Evolutionary conservation across 495 filamentous ascomycete genomes (phyloP).

Genomic region (Margaritispora aquatica): DNA sequence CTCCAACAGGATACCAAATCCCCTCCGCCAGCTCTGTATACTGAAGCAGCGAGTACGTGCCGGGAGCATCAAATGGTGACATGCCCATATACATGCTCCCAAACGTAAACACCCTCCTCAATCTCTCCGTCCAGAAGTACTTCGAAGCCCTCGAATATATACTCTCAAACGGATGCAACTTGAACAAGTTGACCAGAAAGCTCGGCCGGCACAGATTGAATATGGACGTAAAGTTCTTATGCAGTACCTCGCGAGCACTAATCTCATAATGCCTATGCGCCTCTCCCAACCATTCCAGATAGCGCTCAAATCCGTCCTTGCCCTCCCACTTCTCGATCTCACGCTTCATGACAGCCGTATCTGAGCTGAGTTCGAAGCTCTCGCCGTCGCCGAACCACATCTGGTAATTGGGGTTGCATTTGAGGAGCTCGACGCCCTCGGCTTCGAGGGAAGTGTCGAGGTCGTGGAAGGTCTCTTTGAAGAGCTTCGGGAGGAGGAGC

Average conservation of each 20-base stretch:
- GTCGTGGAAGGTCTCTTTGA: conserved; percentile 56
- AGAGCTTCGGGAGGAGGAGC: conserved; percentile 59
- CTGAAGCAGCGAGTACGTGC: conserved; percentile 64
- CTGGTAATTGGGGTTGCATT: conserved; percentile 67
- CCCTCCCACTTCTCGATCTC: conserved; percentile 64
- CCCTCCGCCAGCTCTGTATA: conserved; percentile 68
- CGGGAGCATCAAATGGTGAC: conserved; percentile 65
- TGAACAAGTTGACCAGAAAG: conserved; percentile 46
- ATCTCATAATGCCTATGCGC: conserved; percentile 59
- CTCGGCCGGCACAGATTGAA: conserved; percentile 42
- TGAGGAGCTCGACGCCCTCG: conserved; percentile 54
- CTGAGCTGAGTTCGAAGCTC: conserved; percentile 49
- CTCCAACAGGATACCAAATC: conserved; percentile 67
- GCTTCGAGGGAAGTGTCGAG: conserved; percentile 52
- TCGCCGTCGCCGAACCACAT: conserved; percentile 61
- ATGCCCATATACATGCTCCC: conserved; percentile 76
- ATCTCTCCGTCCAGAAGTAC: conserved; percentile 60
- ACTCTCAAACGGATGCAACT: conserved; percentile 58
- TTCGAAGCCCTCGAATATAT: conserved; percentile 51
- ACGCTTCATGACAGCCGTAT: conserved; percentile 55
- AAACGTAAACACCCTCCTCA: conserved; percentile 64
- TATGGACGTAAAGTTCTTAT: conserved; percentile 52
- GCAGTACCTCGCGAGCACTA: conserved; percentile 52
- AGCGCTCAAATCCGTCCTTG: conserved; percentile 54
- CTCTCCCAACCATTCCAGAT: conserved; percentile 55